These are phyloP conservation scores for Phlegmacium glaucopus DNA, from an alignment of 768 basidiomycete species.

Conservation along the genomic window DNA sequence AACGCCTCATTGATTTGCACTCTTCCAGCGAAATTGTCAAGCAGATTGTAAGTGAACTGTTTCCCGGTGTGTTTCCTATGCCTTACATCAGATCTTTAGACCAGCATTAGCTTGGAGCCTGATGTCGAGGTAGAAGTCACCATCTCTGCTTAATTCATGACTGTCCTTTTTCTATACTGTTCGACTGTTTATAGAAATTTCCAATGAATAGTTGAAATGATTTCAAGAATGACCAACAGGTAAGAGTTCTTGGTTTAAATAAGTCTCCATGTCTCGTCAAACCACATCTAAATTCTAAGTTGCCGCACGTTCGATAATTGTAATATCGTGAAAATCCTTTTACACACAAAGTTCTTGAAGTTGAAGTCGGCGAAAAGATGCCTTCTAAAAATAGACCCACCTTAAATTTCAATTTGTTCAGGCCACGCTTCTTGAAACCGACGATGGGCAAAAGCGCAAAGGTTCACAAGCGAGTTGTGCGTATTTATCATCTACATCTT, in stretches of 20 bases:
- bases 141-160: slow-evolving; percentile 62
- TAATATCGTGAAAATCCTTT: too few relatives aligned
- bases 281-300: too few relatives aligned
- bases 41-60: slow-evolving; percentile 81
- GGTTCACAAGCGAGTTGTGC: slow-evolving; percentile 56
- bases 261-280: too few relatives aligned
- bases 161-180: neutral
- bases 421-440: too few relatives aligned
- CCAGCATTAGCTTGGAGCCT: slow-evolving; percentile 97
- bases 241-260: too few relatives aligned
- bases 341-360: too few relatives aligned
- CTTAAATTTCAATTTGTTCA: too few relatives aligned
- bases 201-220: neutral
- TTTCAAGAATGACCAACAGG: too few relatives aligned
- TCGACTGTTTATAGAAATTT: neutral
- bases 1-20: slow-evolving; percentile 98
- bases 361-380: too few relatives aligned
- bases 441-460: slow-evolving; percentile 67
- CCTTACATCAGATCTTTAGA: slow-evolving; percentile 45
- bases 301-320: too few relatives aligned
- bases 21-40: slow-evolving; percentile 99
- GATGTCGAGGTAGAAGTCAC: slow-evolving; percentile 99
- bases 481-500: slow-evolving; percentile 14
- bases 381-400: too few relatives aligned
- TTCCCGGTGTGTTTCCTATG: neutral